A percentile compares a stretch with the other conserved stretches of the same genome.
Evolutionary conservation across 148 eudicot species (phyloP).

Genomic region (Mesembryanthemum crystallinum): DNA sequence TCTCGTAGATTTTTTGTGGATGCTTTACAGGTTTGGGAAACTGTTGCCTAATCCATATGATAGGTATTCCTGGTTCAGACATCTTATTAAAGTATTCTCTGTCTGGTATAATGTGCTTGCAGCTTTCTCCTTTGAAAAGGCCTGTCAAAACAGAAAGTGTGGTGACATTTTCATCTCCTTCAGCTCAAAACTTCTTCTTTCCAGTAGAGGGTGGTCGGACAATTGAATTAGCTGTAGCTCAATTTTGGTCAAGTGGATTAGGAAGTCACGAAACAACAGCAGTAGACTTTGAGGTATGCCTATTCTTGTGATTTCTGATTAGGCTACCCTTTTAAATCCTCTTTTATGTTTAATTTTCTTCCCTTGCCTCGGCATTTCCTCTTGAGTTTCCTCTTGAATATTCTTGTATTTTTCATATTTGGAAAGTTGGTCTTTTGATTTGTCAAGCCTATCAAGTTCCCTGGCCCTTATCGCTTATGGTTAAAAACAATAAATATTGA

Average conservation of each 20-base stretch:
- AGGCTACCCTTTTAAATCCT: constrained; percentile 1
- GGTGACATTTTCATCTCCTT: constrained; percentile 73
- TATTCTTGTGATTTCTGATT: constrained; percentile 1
- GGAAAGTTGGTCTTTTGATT: neutral
- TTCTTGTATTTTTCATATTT: neutral
- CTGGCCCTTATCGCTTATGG: neutral
- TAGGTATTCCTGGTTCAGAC: constrained; percentile 11
- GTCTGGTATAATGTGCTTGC: constrained; percentile 26
- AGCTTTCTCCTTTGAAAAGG: constrained; percentile 91
- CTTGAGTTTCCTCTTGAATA: neutral
- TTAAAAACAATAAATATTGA: neutral
- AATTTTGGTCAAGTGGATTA: constrained; percentile 97
- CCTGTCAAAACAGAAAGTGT: constrained; percentile 88
- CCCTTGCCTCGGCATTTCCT: neutral
- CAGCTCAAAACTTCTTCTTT: constrained; percentile 81
- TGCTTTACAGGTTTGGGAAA: constrained; percentile 70
- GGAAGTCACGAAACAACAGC: constrained; percentile 77
- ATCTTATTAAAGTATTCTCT: constrained; percentile 8
- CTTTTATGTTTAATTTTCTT: neutral
- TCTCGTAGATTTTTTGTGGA: constrained; percentile 81
- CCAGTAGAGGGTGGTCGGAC: constrained; percentile 89
- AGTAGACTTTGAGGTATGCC: constrained; percentile 85
- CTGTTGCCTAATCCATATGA: constrained; percentile 14
- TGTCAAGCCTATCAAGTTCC: neutral
- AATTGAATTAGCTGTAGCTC: constrained; percentile 87